These are phyloP conservation scores for Schoenoplectus triqueter DNA, from an alignment of 202 grass and related monocot species.

Conservation along the genomic window DNA sequence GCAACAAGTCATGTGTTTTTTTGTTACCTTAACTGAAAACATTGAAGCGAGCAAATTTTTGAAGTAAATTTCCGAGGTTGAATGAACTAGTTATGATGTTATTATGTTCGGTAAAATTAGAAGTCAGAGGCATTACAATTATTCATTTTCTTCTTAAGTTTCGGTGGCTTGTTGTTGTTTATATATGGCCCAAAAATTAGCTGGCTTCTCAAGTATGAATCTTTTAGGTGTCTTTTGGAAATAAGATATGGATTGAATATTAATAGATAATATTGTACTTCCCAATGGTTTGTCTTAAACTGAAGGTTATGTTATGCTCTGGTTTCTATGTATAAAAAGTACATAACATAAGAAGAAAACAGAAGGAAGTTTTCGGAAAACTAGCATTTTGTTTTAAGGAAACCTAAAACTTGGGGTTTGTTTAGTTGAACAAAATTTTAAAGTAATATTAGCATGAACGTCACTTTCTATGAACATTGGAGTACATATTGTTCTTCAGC, in stretches of 20 bases:
- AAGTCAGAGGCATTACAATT: neutral
- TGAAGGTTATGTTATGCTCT: neutral
- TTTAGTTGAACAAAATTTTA: neutral
- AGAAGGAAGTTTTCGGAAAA: neutral
- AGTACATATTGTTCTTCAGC: conserved; percentile 9
- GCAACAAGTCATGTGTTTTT: neutral
- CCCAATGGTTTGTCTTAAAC: conserved; percentile 12
- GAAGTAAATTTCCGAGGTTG: neutral
- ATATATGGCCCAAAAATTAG: neutral
- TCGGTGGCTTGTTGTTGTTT: neutral
- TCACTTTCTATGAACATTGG: neutral
- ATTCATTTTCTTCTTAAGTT: conserved; percentile 10
- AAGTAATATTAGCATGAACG: neutral
- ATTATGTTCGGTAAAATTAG: neutral
- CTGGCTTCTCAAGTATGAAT: neutral
- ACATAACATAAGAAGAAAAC: conserved; percentile 1
- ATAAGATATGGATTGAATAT: neutral
- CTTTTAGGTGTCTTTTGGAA: neutral
- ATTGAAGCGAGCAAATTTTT: conserved; percentile 19
- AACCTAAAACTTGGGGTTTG: conserved; percentile 13
- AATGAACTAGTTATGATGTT: conserved; percentile 6
- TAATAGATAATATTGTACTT: neutral
- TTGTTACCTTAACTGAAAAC: neutral
- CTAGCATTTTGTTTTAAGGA: neutral
- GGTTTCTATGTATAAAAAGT: neutral